Conservation (phyloP, 768 basidiomycete species). For the Mycena latifolia region DNA sequence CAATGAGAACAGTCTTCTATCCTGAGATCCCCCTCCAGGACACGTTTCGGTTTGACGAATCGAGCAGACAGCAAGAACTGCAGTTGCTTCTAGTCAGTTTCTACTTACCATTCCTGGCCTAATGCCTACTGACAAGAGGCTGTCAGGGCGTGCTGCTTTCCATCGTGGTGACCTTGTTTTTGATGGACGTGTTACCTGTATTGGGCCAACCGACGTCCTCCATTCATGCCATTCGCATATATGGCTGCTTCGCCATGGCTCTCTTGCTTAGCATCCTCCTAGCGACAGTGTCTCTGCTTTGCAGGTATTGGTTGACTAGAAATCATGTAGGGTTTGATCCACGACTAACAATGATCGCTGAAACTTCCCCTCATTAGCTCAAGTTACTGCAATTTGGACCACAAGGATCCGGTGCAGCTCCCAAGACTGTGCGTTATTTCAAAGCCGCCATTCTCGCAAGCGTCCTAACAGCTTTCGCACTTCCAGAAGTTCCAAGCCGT, state of each 20-base stretch:
- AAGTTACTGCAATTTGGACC: neutral
- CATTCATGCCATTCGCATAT: constrained; percentile 7
- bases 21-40: neutral
- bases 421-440: constrained; percentile 6
- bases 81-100: constrained; percentile 20
- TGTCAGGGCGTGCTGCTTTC: constrained; percentile 13
- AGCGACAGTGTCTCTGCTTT: neutral
- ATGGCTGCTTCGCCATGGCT: constrained; percentile 16
- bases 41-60: constrained; percentile 3
- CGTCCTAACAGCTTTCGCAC: neutral
- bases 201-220: constrained; percentile 10
- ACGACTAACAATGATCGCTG: neutral
- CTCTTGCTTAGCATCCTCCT: constrained; percentile 6
- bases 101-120: neutral
- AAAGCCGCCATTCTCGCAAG: too few relatives aligned
- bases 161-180: neutral
- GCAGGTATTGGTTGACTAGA: constrained; percentile 11
- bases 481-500: neutral
- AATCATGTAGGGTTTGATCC: constrained; percentile 19
- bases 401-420: neutral
- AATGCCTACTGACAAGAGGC: neutral
- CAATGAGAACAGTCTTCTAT: neutral
- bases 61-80: constrained; percentile 17
- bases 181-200: constrained; percentile 5
- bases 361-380: neutral